Conservation (phyloP, 1,284 basidiomycete species). For the Ceratobasidium sp. region DNA sequence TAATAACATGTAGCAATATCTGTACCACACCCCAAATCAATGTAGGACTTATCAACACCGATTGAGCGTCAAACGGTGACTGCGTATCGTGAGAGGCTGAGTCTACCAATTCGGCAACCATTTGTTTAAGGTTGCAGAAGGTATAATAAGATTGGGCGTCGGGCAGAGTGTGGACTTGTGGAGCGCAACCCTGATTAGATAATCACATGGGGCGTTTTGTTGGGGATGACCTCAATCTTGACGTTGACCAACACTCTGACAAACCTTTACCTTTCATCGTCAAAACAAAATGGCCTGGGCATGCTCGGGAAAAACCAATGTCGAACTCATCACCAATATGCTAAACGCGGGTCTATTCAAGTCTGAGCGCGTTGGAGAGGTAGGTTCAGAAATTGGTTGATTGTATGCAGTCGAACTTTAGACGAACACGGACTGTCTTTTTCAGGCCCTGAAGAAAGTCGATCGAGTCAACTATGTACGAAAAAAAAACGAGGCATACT, state of each 20-base stretch:
- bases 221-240: conserved; percentile 10
- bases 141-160: not conserved
- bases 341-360: conserved; percentile 64
- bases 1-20: conserved; percentile 37
- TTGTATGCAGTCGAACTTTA: conserved; percentile 4
- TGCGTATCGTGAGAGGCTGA: too few relatives aligned
- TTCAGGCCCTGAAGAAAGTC: conserved; percentile 76
- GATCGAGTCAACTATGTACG: conserved; percentile 80
- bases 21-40: conserved; percentile 13
- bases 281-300: conserved; percentile 77
- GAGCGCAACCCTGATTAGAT: not conserved
- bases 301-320: conserved; percentile 73
- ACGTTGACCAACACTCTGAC: conserved; percentile 7
- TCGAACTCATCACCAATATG: conserved; percentile 79
- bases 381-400: conserved; percentile 46
- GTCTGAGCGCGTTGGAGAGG: conserved; percentile 62
- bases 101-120: too few relatives aligned
- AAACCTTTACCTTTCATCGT: not conserved
- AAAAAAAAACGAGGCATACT: conserved; percentile 67
- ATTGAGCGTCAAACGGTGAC: too few relatives aligned
- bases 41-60: conserved; percentile 26
- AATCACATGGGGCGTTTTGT: conserved; percentile 10
- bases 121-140: too few relatives aligned
- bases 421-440: conserved; percentile 15
- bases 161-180: not conserved